These are phyloP conservation scores for Pseudogymnoascus sp. DNA, from an alignment of 2,329 filamentous ascomycete genomes.

Conservation along the genomic window DNA sequence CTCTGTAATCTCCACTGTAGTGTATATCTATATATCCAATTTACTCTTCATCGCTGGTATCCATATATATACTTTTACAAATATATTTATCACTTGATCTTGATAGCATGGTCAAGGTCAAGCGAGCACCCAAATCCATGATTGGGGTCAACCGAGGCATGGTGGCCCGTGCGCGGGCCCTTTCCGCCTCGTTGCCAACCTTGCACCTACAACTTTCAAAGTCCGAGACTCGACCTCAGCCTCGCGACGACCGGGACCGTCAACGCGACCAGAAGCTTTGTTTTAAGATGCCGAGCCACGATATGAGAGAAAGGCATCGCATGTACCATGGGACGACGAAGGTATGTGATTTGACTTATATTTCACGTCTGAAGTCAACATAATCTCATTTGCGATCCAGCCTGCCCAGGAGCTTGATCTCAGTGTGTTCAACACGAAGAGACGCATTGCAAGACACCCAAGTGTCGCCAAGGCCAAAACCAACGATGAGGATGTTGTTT, in stretches of 20 bases:
- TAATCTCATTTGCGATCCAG: background rate
- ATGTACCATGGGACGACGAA: background rate
- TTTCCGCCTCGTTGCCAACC: background rate
- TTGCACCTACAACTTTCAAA: background rate
- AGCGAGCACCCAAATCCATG: constrained; percentile 7
- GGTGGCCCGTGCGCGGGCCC: constrained; percentile 6
- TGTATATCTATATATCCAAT: background rate
- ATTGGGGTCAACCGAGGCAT: constrained; percentile 8
- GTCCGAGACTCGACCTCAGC: background rate
- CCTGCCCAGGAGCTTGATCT: background rate
- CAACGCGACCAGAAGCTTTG: background rate
- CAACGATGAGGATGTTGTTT: background rate
- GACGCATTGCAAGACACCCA: background rate
- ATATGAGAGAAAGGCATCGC: background rate
- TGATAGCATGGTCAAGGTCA: background rate
- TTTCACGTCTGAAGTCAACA: background rate
- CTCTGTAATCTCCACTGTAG: background rate
- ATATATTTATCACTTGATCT: background rate
- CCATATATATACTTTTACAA: background rate
- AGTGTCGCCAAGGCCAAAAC: background rate
- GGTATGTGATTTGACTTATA: background rate
- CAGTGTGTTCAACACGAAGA: background rate
- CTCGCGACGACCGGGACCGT: background rate
- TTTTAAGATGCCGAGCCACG: background rate
- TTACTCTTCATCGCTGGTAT: background rate